These are phyloP conservation scores for Steccherinum ochraceum DNA, from an alignment of 768 basidiomycete genomes.

Conservation along the genomic window DNA sequence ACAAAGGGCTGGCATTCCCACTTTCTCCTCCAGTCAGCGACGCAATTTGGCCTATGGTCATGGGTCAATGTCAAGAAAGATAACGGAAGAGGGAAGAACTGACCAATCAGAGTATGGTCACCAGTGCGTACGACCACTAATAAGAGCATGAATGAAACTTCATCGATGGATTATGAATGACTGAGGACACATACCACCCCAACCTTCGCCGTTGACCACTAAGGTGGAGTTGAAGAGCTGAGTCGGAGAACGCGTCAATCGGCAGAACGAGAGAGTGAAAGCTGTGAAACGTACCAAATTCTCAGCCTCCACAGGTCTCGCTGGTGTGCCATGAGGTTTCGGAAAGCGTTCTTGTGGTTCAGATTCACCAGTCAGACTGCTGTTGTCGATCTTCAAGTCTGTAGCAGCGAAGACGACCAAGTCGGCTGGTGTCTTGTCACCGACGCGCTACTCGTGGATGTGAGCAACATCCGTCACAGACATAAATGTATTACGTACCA, in stretches of 20 bases:
- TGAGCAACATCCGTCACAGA: neutral
- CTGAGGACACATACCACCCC: constrained; percentile 45
- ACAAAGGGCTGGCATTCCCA: constrained; percentile 62
- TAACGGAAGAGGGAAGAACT: constrained; percentile 3
- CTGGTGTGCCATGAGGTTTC: constrained; percentile 36
- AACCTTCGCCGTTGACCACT: constrained; percentile 66
- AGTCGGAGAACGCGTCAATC: no score
- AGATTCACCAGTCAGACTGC: constrained; percentile 64
- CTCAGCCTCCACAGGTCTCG: constrained; percentile 56
- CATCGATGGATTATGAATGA: constrained; percentile 1
- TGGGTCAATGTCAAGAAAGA: constrained; percentile 2
- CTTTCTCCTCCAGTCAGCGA: constrained; percentile 56
- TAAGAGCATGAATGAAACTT: neutral
- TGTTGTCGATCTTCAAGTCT: constrained; percentile 67
- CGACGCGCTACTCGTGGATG: constrained; percentile 39
- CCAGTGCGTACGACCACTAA: constrained; percentile 61
- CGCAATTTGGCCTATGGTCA: constrained; percentile 54
- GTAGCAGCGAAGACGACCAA: constrained; percentile 50
- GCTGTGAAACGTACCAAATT: constrained; percentile 55
- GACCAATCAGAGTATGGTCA: constrained; percentile 60
- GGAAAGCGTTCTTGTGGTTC: constrained; percentile 59
- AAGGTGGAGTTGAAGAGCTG: constrained; percentile 69
- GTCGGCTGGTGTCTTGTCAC: constrained; percentile 70
- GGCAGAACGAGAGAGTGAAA: no score
- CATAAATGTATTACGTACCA: constrained; percentile 32